Conservation (phyloP, 345 rosid species). For the Eucalyptus brandiana region DNA sequence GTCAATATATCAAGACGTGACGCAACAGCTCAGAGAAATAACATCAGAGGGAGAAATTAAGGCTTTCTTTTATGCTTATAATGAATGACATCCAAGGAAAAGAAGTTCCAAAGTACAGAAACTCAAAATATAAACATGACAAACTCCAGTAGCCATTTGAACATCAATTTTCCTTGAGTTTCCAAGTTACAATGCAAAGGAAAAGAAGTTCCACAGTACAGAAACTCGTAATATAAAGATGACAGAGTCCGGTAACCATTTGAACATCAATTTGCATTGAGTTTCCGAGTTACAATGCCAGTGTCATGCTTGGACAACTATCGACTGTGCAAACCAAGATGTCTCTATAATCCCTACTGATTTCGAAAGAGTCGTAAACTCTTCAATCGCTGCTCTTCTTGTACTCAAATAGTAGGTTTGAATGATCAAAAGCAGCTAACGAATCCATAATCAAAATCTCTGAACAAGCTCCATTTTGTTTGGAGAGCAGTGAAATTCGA, state of each 20-base stretch:
- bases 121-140: background rate
- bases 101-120: background rate
- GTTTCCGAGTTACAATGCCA: conserved; percentile 18
- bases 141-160: background rate
- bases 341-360: conserved; percentile 78
- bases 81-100: background rate
- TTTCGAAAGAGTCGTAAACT: conserved; percentile 64
- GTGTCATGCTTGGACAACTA: conserved; percentile 49
- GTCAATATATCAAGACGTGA: background rate
- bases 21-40: background rate
- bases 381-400: conserved; percentile 70
- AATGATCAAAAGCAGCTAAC: conserved; percentile 69
- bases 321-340: conserved; percentile 66
- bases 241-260: background rate
- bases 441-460: conserved; percentile 65
- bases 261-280: background rate
- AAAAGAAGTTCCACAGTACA: background rate
- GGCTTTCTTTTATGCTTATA: background rate
- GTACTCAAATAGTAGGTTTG: conserved; percentile 73
- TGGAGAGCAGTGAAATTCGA: conserved; percentile 26
- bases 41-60: background rate
- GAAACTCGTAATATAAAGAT: background rate
- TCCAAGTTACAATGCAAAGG: conserved; percentile 15
- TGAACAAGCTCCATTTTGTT: conserved; percentile 61
- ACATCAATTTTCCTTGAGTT: background rate